Percentiles rank a stretch among this genome's conserved stretches.
These are phyloP conservation scores for Eucalyptus lansdowneana DNA, from an alignment of 345 rosid genomes.

Conservation along the genomic window DNA sequence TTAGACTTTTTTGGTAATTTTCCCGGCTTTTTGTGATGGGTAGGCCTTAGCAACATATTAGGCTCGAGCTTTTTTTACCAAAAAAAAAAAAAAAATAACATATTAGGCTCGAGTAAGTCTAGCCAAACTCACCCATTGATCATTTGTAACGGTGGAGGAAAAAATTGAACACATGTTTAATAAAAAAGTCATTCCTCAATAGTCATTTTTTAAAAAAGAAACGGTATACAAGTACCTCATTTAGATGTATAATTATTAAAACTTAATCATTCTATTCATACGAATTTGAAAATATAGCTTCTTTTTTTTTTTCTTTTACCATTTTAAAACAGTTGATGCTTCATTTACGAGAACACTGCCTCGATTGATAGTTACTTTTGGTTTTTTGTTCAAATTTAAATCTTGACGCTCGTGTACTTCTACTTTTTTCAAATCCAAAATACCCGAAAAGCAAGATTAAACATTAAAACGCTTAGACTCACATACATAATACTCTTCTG, in stretches of 20 bases:
- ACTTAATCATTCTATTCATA: not conserved
- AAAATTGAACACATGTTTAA: not conserved
- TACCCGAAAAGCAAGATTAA: not conserved
- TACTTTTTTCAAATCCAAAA: not conserved
- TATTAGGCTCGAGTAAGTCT: not conserved
- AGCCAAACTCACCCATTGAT: not conserved
- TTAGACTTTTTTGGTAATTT: too few relatives aligned
- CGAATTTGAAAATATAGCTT: not conserved
- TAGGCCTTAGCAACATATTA: not conserved
- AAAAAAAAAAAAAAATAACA: too few relatives aligned
- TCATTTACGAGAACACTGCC: too few relatives aligned
- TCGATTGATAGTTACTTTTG: too few relatives aligned
- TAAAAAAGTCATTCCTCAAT: not conserved
- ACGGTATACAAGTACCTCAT: not conserved
- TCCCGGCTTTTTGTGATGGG: not conserved
- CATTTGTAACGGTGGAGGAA: not conserved
- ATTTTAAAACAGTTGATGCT: not conserved
- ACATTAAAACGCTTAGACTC: not conserved
- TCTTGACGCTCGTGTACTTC: not conserved
- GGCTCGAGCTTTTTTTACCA: not conserved
- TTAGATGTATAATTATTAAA: not conserved
- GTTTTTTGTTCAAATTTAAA: too few relatives aligned
- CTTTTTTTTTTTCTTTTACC: not conserved
- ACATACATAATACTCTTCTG: not conserved
- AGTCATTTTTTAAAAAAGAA: not conserved